Evolutionary conservation across 2,329 filamentous ascomycete species (phyloP).

Genomic region (Purpureocillium takamizusanense): DNA sequence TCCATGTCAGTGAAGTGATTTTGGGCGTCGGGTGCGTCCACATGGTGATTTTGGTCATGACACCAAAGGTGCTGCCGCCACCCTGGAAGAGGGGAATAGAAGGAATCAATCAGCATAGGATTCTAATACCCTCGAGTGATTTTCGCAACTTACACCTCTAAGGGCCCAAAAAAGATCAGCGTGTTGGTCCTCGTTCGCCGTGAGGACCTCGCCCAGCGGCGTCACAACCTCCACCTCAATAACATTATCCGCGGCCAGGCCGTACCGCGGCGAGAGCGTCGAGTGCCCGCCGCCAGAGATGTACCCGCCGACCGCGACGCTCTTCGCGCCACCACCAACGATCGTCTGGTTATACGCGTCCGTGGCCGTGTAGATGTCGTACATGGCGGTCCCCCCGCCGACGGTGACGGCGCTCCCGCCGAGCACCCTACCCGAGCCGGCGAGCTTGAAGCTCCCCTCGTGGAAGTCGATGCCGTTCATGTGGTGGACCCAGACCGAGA

Average conservation of each 20-base stretch:
- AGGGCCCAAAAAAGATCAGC: slow-evolving; percentile 57
- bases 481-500: slow-evolving; percentile 46
- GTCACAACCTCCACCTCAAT: slow-evolving; percentile 50
- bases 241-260: slow-evolving; percentile 53
- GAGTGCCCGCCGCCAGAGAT: slow-evolving; percentile 53
- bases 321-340: slow-evolving; percentile 44
- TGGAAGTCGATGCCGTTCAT: slow-evolving; percentile 29
- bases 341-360: slow-evolving; percentile 35
- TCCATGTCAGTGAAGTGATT: slow-evolving; percentile 15
- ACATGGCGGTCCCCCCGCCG: slow-evolving; percentile 42
- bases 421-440: slow-evolving; percentile 31
- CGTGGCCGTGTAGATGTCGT: slow-evolving; percentile 36
- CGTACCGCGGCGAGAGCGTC: slow-evolving; percentile 40
- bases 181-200: slow-evolving; percentile 42
- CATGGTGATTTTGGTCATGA: slow-evolving; percentile 48
- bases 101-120: too few relatives aligned
- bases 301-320: slow-evolving; percentile 53
- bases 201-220: slow-evolving; percentile 37
- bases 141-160: slow-evolving; percentile 35
- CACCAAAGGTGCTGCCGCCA: slow-evolving; percentile 51
- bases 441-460: slow-evolving; percentile 28
- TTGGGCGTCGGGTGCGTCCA: slow-evolving; percentile 37
- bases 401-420: slow-evolving; percentile 40
- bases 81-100: slow-evolving; percentile 25
- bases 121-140: background rate